Conservation (phyloP, 2,329 filamentous ascomycete species). For the Colletotrichum spaethianum region DNA sequence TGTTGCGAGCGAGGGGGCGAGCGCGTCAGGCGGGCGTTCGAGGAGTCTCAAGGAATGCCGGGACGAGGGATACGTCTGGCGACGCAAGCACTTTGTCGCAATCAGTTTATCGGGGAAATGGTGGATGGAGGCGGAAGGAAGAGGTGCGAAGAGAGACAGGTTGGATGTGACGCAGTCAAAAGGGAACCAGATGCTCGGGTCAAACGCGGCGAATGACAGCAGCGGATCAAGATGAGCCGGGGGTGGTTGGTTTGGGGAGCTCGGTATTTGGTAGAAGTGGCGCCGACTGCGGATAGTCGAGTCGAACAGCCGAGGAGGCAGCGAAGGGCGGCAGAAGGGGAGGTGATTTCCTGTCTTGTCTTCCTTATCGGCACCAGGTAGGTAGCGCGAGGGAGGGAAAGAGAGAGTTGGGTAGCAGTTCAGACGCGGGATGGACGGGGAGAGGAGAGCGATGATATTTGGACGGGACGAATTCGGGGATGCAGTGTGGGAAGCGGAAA, state of each 20-base stretch:
- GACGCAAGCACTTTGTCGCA: conserved; percentile 24
- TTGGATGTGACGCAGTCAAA: conserved; percentile 36
- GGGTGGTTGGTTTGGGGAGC: conserved; percentile 17
- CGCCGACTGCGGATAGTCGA: conserved; percentile 23
- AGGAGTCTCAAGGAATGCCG: conserved; percentile 26
- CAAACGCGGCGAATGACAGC: conserved; percentile 33
- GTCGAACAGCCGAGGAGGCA: conserved; percentile 1
- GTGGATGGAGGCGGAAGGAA: conserved; percentile 14
- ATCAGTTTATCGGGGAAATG: conserved; percentile 7
- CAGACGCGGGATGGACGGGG: neutral
- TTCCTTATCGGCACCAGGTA: neutral
- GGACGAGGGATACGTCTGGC: conserved; percentile 28
- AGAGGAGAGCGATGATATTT: conserved; percentile 26
- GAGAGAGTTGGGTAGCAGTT: neutral
- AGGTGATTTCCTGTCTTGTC: neutral
- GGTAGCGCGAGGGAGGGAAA: neutral
- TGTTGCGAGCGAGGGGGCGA: conserved; percentile 11
- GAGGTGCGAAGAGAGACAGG: conserved; percentile 15
- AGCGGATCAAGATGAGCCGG: conserved; percentile 33
- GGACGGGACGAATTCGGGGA: neutral
- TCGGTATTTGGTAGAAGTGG: conserved; percentile 32
- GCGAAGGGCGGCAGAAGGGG: conserved; percentile 5
- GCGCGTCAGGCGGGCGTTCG: conserved; percentile 18
- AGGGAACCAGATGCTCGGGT: conserved; percentile 38
- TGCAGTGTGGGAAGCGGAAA: conserved; percentile 9